Conservation (phyloP, 2,329 filamentous ascomycete genomes). For the Alternaria conjuncta region DNA sequence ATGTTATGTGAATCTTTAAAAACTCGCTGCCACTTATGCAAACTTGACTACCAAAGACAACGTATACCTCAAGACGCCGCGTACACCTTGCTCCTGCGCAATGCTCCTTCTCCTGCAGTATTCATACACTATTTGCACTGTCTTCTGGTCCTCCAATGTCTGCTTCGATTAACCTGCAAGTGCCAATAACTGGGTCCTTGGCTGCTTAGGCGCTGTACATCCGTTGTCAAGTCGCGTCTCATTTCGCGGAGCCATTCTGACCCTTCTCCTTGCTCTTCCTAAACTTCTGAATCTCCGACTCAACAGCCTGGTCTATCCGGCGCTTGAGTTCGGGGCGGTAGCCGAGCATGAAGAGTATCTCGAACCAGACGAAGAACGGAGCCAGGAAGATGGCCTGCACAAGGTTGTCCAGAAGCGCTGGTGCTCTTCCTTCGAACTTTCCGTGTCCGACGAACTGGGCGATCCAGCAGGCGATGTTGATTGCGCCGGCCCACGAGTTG, state of each 20-base stretch:
- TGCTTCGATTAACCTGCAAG: neutral
- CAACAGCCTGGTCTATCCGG: conserved; percentile 77
- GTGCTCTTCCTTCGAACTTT: conserved; percentile 84
- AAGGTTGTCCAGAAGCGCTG: conserved; percentile 88
- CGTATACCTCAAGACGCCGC: conserved; percentile 15
- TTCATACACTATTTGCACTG: conserved; percentile 6
- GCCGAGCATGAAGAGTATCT: conserved; percentile 86
- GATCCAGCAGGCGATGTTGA: conserved; percentile 81
- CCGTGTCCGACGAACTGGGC: conserved; percentile 92
- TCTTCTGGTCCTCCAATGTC: neutral
- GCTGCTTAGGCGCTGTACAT: neutral
- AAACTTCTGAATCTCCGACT: conserved; percentile 77
- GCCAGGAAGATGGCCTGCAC: conserved; percentile 91
- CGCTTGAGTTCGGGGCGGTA: conserved; percentile 88
- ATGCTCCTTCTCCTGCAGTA: conserved; percentile 23
- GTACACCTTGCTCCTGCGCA: conserved; percentile 32
- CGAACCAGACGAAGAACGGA: conserved; percentile 96
- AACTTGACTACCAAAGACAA: conserved; percentile 3
- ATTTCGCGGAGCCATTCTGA: conserved; percentile 40
- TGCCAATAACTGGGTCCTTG: neutral
- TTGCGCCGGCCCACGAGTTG: conserved; percentile 69
- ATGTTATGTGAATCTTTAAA: conserved; percentile 1
- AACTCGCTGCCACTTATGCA: neutral
- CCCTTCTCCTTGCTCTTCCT: conserved; percentile 61
- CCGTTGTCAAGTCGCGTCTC: neutral